phyloP scores from a whole-genome alignment of 2,329 filamentous ascomycete species.

The Alternaria incomplexa region DNA sequence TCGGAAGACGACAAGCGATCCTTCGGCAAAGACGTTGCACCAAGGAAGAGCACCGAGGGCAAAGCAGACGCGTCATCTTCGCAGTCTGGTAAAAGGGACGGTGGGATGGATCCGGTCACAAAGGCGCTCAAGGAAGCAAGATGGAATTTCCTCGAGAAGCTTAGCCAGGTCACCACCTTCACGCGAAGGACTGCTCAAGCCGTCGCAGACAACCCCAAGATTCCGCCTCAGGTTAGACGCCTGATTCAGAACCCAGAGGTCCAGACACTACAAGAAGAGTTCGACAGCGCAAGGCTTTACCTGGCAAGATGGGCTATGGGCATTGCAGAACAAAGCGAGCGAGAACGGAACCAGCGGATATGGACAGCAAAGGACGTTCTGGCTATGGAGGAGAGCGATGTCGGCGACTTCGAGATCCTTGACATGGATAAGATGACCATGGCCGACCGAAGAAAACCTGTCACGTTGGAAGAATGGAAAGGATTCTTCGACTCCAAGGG shows the following conservation, averaged over 20 bases:
- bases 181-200: slow-evolving; percentile 91
- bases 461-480: slow-evolving; percentile 89
- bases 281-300: slow-evolving; percentile 94
- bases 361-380: slow-evolving; percentile 94
- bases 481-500: slow-evolving; percentile 85
- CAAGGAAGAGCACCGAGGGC: slow-evolving; percentile 42
- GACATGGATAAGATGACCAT: slow-evolving; percentile 78
- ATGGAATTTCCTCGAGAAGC: slow-evolving; percentile 96
- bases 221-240: slow-evolving; percentile 86
- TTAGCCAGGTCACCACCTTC: slow-evolving; percentile 97
- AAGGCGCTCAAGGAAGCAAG: slow-evolving; percentile 94
- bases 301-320: slow-evolving; percentile 98
- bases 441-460: slow-evolving; percentile 75
- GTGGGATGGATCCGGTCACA: slow-evolving; percentile 87
- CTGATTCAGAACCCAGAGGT: slow-evolving; percentile 91
- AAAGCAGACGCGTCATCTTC: slow-evolving; percentile 34
- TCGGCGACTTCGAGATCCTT: slow-evolving; percentile 94
- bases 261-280: slow-evolving; percentile 93
- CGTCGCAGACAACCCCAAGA: slow-evolving; percentile 85
- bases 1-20: slow-evolving; percentile 80
- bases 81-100: slow-evolving; percentile 60
- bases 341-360: slow-evolving; percentile 81
- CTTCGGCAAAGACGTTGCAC: slow-evolving; percentile 69
- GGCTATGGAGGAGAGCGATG: slow-evolving; percentile 91
- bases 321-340: slow-evolving; percentile 94